Evolutionary conservation across 139 green algal genomes (phyloP), one percentile per base, ranked within the genome.

Genomic region (Chlorella vulgaris): DNA sequence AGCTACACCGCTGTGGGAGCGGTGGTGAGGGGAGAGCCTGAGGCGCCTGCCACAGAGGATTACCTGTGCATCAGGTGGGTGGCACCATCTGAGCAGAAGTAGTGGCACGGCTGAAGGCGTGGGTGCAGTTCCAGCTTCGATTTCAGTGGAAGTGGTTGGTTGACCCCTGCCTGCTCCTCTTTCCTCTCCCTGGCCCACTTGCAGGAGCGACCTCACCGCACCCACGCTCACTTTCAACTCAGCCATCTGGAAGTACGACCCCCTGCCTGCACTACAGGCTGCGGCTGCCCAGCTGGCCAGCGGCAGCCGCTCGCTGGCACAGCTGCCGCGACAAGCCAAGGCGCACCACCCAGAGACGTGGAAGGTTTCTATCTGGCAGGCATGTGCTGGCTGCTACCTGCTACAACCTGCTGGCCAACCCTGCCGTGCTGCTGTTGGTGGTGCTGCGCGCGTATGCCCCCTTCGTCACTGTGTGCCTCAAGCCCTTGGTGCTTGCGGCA

Each of bases 1-100:
- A 93, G 94, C 22, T 95, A 94, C 75, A 40, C 80, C 39, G 91
- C 92, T 8, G 62, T 94, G 55, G 93, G 94, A 8, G 92, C 87
- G 38, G 85, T 98, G 47, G 88, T 94, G 51, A 85, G 93, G 75
- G 83, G 89, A 13, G 86, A 84, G 33, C 83, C 93, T 0, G 89
- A 93, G 66, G 87, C 89, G 83, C 90, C 93, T 3, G 82, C 82
- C 19, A 84, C 91, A 1, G 88, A 95, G 35, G 93, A 94, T 77
- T 83, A 86, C 66, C 29, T 88, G 10, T 83, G 70, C 40, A n/a
- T 88, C 18, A 78, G 77, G 77, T 83, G 31, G 55, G 55, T 65
- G 55, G 18, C 55, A 31, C 18, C 18, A 65, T 15, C 18, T 28
- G 28, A 31, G 55, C 18, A n/a, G 55, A 29, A n/a, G 22, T 65